These are phyloP conservation scores for Cryoendolithus antarcticus DNA, from an alignment of 2,329 filamentous ascomycete genomes.

Conservation along the genomic window DNA sequence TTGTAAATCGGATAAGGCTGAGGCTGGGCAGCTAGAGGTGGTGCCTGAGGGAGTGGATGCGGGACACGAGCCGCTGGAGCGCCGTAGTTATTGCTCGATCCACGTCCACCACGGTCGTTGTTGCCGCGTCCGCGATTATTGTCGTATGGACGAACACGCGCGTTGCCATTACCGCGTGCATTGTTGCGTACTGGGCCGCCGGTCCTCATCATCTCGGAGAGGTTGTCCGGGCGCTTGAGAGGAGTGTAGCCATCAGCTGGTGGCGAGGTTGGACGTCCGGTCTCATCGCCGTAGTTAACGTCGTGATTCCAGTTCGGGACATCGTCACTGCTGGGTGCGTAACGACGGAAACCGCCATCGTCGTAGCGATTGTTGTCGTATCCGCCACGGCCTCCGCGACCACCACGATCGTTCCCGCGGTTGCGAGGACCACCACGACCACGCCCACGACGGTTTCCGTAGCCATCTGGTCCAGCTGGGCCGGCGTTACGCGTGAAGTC, in stretches of 20 bases:
- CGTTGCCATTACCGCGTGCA: slow-evolving; percentile 9
- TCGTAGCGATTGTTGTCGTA: background rate
- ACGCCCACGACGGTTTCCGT: background rate
- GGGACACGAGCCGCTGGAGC: too few relatives aligned
- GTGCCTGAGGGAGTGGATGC: too few relatives aligned
- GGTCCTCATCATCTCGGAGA: slow-evolving; percentile 31
- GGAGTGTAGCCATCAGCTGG: slow-evolving; percentile 28
- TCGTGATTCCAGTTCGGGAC: slow-evolving; percentile 8
- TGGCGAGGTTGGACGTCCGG: too few relatives aligned
- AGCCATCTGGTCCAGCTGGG: background rate
- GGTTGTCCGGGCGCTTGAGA: slow-evolving; percentile 34
- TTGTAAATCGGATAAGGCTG: too few relatives aligned
- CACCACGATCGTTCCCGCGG: slow-evolving; percentile 1
- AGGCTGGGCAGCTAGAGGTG: too few relatives aligned
- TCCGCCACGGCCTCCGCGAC: slow-evolving; percentile 6
- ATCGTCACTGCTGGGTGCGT: slow-evolving; percentile 18
- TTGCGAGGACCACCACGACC: slow-evolving; percentile 2
- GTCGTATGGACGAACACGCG: too few relatives aligned
- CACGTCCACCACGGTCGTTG: too few relatives aligned
- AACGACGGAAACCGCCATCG: slow-evolving; percentile 1
- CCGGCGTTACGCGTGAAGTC: slow-evolving; percentile 8
- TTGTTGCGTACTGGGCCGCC: slow-evolving; percentile 26
- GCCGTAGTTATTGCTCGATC: too few relatives aligned
- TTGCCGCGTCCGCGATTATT: too few relatives aligned
- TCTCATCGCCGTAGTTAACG: slow-evolving; percentile 27